These are phyloP conservation scores for Eurotiales sp. DNA, from an alignment of 2,329 filamentous ascomycete genomes.

Conservation along the genomic window DNA sequence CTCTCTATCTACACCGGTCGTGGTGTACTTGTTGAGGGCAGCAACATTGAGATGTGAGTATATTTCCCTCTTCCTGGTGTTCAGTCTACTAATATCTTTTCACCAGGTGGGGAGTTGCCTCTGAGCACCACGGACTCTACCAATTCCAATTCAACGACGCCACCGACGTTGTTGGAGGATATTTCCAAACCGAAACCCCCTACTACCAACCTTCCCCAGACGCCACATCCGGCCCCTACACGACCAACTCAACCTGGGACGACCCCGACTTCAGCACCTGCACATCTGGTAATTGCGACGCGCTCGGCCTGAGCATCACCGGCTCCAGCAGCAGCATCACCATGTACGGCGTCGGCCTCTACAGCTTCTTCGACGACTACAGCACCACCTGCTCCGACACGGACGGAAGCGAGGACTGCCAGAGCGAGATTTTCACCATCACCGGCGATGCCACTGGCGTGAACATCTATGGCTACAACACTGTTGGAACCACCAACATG, in stretches of 20 bases:
- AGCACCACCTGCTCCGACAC: slow-evolving; percentile 40
- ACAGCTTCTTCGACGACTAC: slow-evolving; percentile 55
- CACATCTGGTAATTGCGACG: slow-evolving; percentile 33
- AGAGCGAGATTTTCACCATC: slow-evolving; percentile 48
- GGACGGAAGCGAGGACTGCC: slow-evolving; percentile 41
- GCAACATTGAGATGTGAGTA: slow-evolving; percentile 35
- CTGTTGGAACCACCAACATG: slow-evolving; percentile 45
- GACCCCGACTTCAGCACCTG: slow-evolving; percentile 34
- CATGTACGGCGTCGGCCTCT: slow-evolving; percentile 51
- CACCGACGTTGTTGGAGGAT: slow-evolving; percentile 30
- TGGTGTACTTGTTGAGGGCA: slow-evolving; percentile 49
- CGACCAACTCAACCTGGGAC: slow-evolving; percentile 26
- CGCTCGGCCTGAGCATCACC: slow-evolving; percentile 50
- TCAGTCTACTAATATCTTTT: not conserved
- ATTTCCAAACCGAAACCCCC: slow-evolving; percentile 39
- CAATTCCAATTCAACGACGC: slow-evolving; percentile 46
- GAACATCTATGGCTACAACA: slow-evolving; percentile 47
- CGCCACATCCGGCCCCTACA: slow-evolving; percentile 29
- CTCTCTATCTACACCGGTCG: slow-evolving; percentile 53
- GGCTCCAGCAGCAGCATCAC: slow-evolving; percentile 40
- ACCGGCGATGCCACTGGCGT: slow-evolving; percentile 28
- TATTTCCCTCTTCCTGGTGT: slow-evolving; percentile 11
- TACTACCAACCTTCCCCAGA: slow-evolving; percentile 36
- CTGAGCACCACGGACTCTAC: slow-evolving; percentile 48
- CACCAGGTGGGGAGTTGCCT: slow-evolving; percentile 37